Conservation (phyloP, 768 basidiomycete genomes). For the Lactifluus subvellereus region DNA sequence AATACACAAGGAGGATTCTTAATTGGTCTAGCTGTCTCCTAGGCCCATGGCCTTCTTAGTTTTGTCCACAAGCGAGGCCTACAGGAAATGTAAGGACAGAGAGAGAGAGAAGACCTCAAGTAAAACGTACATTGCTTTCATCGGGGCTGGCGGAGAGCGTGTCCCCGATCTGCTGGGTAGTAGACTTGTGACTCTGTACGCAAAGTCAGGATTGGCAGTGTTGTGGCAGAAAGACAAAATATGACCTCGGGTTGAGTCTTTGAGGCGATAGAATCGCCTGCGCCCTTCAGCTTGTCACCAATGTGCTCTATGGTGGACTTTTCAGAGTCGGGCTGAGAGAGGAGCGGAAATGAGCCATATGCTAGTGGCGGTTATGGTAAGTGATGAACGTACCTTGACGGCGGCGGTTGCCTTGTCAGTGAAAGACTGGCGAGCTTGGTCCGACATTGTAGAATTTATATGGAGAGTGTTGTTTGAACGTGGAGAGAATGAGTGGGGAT, state of each 20-base stretch:
- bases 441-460: conserved; percentile 30
- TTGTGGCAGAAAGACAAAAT: not conserved
- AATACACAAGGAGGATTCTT: not conserved
- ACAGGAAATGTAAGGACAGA: not conserved
- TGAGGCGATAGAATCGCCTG: not conserved
- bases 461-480: not conserved
- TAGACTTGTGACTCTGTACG: conserved; percentile 4
- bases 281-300: not conserved
- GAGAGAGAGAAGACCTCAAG: not conserved
- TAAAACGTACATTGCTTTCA: not conserved
- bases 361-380: not conserved
- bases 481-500: not conserved
- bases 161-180: not conserved
- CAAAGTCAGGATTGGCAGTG: not conserved
- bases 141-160: not conserved
- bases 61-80: not conserved
- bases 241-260: conserved; percentile 4
- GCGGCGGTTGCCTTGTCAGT: conserved; percentile 33
- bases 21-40: not conserved
- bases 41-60: not conserved
- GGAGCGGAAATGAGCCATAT: not conserved
- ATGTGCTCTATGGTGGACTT: conserved; percentile 6
- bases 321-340: conserved; percentile 2
- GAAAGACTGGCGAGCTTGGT: conserved; percentile 32
- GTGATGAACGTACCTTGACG: conserved; percentile 29